These are phyloP conservation scores for Solanum phureja DNA, from an alignment of 257 asterid species.

Conservation along the genomic window DNA sequence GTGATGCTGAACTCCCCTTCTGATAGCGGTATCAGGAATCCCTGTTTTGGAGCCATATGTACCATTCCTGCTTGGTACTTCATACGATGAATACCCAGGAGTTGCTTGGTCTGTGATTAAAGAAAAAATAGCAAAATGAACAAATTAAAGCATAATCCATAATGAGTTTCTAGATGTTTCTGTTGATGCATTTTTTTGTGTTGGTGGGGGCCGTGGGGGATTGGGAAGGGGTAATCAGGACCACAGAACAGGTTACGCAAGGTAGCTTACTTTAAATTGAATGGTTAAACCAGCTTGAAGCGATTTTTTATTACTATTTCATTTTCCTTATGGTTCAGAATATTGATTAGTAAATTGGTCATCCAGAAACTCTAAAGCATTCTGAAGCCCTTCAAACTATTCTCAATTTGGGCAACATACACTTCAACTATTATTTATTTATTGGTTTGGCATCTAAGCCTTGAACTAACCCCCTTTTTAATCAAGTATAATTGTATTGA, in stretches of 20 bases:
- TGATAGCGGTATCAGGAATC: constrained; percentile 59
- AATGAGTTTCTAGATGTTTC: background rate
- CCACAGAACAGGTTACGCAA: background rate
- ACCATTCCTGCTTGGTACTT: constrained; percentile 53
- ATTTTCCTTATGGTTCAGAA: background rate
- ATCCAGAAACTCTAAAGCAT: background rate
- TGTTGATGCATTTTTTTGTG: background rate
- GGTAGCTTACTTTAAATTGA: background rate
- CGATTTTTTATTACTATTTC: background rate
- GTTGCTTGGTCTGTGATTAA: constrained; percentile 47
- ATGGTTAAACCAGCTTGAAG: background rate
- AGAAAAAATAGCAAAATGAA: background rate
- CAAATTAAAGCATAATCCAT: background rate
- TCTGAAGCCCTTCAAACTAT: background rate
- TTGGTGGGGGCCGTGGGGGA: background rate
- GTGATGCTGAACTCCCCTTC: constrained; percentile 80
- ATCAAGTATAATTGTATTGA: background rate
- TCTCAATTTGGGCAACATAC: background rate
- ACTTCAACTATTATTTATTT: background rate
- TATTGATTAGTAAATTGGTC: background rate
- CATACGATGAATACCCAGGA: constrained; percentile 51
- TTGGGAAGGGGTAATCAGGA: background rate
- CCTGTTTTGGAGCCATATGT: constrained; percentile 46
- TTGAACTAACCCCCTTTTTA: background rate
- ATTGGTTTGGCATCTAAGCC: background rate